Base-by-base conservation (phyloP, 129 eudicot genomes). In the Logfia minima region DNA sequence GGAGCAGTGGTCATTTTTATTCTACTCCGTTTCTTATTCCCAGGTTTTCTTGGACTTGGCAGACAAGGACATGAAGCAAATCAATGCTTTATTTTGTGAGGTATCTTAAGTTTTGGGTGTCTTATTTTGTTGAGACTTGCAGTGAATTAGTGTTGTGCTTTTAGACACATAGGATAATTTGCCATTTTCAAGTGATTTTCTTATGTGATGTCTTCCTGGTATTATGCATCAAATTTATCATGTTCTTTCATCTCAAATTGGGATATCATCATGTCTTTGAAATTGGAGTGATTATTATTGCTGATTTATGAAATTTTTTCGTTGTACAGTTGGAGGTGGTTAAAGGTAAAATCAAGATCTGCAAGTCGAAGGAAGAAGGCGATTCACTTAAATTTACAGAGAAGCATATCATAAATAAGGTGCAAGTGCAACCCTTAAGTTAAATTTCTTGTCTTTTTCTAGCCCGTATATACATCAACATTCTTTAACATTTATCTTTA, bases 41-140 rank as follows among this genome's bases (percentile, higher is more conserved):
- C 79, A 93, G 98, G 90, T 94, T 39, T 94, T 94, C 82, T 80
- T 94, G 88, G 97, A 94, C 72, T 61, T 94, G 84, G 89, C 85
- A 60, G 99, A 94, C 70, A 83, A 86, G 87, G 97, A 94, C 63
- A 84, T 94, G 96, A 87, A 79, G 80, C 91, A 91, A 79, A 82
- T 91, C 61, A 94, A 89, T 82, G 93, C 96, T 78, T 82, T 94
- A 78, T 94, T 91, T 78, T 92, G 81, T 35, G 99, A 94, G 99
- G 97, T 93, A 77, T 79, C 76, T n/a, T 70, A 32, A 52, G 10
- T 60, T 82, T 21, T 68, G 67, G 31, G 64, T 6, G 70, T 19
- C 32, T 58, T 29, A 35, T 53, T n/a, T 17, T 66, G 69, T n/a
- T 28, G 16, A 23, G 24, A 69, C 74, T 19, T 77, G 74, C 68